These are phyloP conservation scores for Astraeus odoratus DNA, from an alignment of 768 basidiomycete genomes.

Conservation along the genomic window DNA sequence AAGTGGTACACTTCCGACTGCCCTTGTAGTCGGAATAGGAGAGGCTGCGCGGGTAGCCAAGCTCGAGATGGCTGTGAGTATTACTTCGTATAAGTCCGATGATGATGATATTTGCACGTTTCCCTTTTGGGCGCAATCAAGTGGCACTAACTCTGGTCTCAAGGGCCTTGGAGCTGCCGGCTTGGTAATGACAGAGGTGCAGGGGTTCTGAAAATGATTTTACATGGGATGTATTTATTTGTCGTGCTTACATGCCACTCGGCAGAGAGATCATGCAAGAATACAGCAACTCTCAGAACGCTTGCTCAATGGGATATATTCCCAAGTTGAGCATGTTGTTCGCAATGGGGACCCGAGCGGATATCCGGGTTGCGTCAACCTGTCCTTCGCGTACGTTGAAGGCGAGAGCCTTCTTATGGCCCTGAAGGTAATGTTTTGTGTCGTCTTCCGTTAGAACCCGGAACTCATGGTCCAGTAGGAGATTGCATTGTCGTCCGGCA, in stretches of 20 bases:
- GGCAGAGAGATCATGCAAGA: slow-evolving; percentile 72
- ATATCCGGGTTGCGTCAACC: slow-evolving; percentile 93
- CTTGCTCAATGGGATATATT: slow-evolving; percentile 73
- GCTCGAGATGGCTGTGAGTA: slow-evolving; percentile 86
- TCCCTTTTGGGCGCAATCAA: slow-evolving; percentile 30
- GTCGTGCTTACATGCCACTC: slow-evolving; percentile 5
- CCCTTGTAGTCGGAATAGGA: slow-evolving; percentile 86
- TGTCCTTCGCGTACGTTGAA: slow-evolving; percentile 95
- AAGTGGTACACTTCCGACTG: slow-evolving; percentile 88
- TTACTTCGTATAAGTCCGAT: slow-evolving; percentile 12
- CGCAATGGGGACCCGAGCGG: slow-evolving; percentile 90
- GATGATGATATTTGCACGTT: slow-evolving; percentile 49
- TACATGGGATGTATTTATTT: neutral
- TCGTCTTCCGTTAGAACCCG: neutral
- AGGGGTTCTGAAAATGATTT: slow-evolving; percentile 78
- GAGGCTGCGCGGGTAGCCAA: slow-evolving; percentile 92
- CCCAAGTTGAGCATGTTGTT: slow-evolving; percentile 82
- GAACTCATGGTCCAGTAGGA: slow-evolving; percentile 44
- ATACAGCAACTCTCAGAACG: slow-evolving; percentile 72
- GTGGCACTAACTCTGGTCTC: slow-evolving; percentile 30
- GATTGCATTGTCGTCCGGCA: slow-evolving; percentile 94
- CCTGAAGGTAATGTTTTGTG: slow-evolving; percentile 58
- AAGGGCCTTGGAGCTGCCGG: slow-evolving; percentile 29
- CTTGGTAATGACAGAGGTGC: slow-evolving; percentile 68
- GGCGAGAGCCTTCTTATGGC: slow-evolving; percentile 98